phyloP scores from a whole-genome alignment of 2,329 filamentous ascomycete genomes.

The Elsinoe necatrix region DNA sequence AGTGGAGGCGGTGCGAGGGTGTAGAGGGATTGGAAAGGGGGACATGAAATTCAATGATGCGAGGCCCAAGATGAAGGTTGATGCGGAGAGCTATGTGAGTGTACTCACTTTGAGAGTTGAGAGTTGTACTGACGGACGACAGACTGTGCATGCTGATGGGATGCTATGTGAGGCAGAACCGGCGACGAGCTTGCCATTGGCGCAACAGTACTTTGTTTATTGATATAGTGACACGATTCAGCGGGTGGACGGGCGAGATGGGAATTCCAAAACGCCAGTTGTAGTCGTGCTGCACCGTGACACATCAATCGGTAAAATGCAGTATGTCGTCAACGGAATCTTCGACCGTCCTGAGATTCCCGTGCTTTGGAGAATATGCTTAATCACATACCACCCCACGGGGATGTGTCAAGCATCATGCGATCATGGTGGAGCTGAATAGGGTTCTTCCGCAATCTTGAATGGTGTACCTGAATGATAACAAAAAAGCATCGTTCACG shows the following conservation, averaged over 20 bases:
- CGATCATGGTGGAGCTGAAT: background rate
- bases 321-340: background rate
- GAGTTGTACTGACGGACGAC: constrained; percentile 20
- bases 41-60: constrained; percentile 86
- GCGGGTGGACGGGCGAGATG: too few species aligned
- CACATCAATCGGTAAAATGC: background rate
- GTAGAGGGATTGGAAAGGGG: constrained; percentile 65
- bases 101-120: background rate
- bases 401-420: background rate
- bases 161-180: constrained; percentile 65
- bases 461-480: background rate
- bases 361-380: background rate
- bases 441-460: background rate
- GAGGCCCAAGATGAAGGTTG: constrained; percentile 81
- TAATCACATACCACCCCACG: background rate
- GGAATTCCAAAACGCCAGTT: too few species aligned
- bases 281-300: too few species aligned
- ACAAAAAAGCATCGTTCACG: background rate
- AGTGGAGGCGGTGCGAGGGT: constrained; percentile 69
- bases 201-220: constrained; percentile 70
- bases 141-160: constrained; percentile 74
- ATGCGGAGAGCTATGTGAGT: constrained; percentile 74
- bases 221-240: too few species aligned
- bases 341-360: background rate
- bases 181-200: constrained; percentile 60